Base-by-base conservation (phyloP, 129 eudicot genomes). In the Lactuca saligna region DNA sequence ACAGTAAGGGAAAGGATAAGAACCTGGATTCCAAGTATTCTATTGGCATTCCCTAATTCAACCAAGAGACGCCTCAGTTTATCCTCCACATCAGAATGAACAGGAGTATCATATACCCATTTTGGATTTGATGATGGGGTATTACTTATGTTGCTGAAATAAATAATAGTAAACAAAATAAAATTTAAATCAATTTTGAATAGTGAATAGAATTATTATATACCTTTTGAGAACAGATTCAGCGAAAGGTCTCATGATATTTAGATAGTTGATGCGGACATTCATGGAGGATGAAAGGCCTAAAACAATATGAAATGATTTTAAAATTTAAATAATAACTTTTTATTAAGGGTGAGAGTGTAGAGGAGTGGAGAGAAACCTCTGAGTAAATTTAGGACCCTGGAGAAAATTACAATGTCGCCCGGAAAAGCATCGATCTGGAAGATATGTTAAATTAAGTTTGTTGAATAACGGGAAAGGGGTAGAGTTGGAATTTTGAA, bases 351-450 rank as follows among this genome's bases (percentile, higher is more conserved):
- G 65, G 25, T n/a, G 37, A 34, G 9, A 42, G 9, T 41, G 6
- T 41, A 34, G 46, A 25, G 72, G 65, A 65, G n/a, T 57, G 15
- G 57, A 63, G 29, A 57, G 34, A 69, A 42, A 94, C 99, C 99
- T 94, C 99, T 77, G 55, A 94, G 96, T 71, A 94, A 82, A 85
- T 94, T 89, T 66, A 94, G 88, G 76, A 94, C 99, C 73, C 99
- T 83, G 3, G 85, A 75, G 73, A 94, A 94, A 70, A 94, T 94
- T 57, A 94, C 94, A 61, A 89, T 89, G 76, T 94, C 99, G 25
- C 99, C 97, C 3, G 99, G 99, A 79, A 94, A 94, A 75, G 99
- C 99, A 85, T 94, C 99, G 78, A 94, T 90, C 99, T 94, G 81
- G 46, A 80, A 42, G 64, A 71, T 72, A 20, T 16, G 10, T 76